Percentiles rank a stretch among this genome's conserved stretches.
These are phyloP conservation scores for Rutstroemia sp. DNA, from an alignment of 2,329 filamentous ascomycete species.

Conservation along the genomic window DNA sequence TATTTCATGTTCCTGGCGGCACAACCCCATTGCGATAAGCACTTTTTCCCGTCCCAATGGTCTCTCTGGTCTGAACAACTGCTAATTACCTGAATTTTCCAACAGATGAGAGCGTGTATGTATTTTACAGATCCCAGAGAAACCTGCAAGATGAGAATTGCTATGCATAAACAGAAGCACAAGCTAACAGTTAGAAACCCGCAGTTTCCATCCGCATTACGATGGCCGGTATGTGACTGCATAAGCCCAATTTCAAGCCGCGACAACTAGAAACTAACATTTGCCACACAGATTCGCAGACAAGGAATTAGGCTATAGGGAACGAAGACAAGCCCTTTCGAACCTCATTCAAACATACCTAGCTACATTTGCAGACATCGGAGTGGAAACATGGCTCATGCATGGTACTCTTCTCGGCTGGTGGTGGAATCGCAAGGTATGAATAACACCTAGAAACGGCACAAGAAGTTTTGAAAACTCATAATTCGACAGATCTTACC, in stretches of 20 bases:
- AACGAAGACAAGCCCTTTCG: slow-evolving; percentile 44
- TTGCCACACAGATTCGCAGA: slow-evolving; percentile 30
- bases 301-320: slow-evolving; percentile 35
- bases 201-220: slow-evolving; percentile 33
- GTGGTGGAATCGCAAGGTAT: slow-evolving; percentile 65
- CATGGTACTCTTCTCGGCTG: slow-evolving; percentile 79
- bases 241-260: background rate
- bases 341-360: slow-evolving; percentile 73
- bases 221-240: slow-evolving; percentile 29
- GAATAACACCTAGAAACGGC: background rate
- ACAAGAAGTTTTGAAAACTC: background rate
- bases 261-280: background rate
- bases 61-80: background rate
- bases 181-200: slow-evolving; percentile 11
- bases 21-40: background rate
- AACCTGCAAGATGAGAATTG: background rate
- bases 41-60: background rate
- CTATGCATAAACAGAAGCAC: background rate
- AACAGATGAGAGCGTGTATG: slow-evolving; percentile 28
- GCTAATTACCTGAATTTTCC: background rate
- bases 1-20: background rate
- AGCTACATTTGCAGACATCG: slow-evolving; percentile 53
- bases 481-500: slow-evolving; percentile 48
- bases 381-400: slow-evolving; percentile 48
- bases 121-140: slow-evolving; percentile 2